Evolutionary conservation across 2,329 filamentous ascomycete genomes (phyloP), one percentile per base, ranked within the genome.

Genomic region (Fusarium sp.): DNA sequence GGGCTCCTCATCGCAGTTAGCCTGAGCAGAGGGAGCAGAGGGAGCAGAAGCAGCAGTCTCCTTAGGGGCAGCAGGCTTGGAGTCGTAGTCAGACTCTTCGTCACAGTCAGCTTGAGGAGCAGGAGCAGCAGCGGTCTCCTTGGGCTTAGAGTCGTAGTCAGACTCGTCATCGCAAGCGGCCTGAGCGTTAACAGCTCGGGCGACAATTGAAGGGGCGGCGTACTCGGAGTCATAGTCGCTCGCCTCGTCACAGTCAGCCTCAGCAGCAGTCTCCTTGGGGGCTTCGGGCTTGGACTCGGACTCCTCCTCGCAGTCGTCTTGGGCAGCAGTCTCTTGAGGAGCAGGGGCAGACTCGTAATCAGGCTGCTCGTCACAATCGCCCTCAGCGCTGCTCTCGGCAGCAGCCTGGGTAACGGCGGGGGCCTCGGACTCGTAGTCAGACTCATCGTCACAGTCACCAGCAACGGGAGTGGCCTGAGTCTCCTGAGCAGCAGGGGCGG

Each of bases 381-480:
- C n/a, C n/a, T 48, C 13, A 12, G 19, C 7, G 11, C n/a, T 23
- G 19, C 46, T 25, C 10, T 34, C 46, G 7, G 12, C 30, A 34
- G 30, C 21, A 37, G 30, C 46, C 21, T 34, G 19, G 8, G 56
- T 56, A 19, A 31, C n/a, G 14, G 9, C 23, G 1, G 57, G 52
- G 11, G 41, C 4, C 12, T 41, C 26, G 14, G 42, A 19, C 11
- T 44, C 50, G 28, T 28, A 37, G n/a, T 18, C 28, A 8, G 30
- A 19, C 21, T 59, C 57, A 3, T 25, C 51, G 4, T 60, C 58
- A 6, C 58, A 60, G 26, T 49, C 54, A 12, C 42, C 54, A 9
- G 45, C 26, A 21, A 43, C 12, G 8, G 53, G 14, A 18, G 28
- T 39, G 9, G 57, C 25, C 21, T 34, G 42, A 8, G 58, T 41